phyloP scores from a whole-genome alignment of 1,139 yeast species.

The Geotrichum fermentans region DNA sequence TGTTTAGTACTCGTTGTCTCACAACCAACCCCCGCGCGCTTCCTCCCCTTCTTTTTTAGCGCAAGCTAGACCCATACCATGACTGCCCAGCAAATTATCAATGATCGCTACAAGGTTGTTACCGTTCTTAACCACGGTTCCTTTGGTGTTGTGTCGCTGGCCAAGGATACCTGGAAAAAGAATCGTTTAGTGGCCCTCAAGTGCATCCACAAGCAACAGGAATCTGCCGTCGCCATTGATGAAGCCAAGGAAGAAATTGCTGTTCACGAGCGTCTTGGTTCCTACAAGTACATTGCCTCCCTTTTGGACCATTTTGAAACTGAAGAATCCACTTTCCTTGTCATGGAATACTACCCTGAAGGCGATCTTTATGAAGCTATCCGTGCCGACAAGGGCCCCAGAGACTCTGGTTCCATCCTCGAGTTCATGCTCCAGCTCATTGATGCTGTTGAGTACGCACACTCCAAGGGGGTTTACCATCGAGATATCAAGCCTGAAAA shows the following conservation, averaged over 20 bases:
- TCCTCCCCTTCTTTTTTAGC: slow-evolving; percentile 1
- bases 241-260: slow-evolving; percentile 79
- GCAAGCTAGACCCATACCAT: slow-evolving; percentile 7
- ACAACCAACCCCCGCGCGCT: background rate
- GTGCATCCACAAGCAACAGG: slow-evolving; percentile 48
- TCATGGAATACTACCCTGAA: slow-evolving; percentile 81
- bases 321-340: slow-evolving; percentile 46
- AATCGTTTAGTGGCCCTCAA: slow-evolving; percentile 73
- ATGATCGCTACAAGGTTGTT: slow-evolving; percentile 61
- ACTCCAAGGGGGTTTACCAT: slow-evolving; percentile 67
- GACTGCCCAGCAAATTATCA: slow-evolving; percentile 32
- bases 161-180: slow-evolving; percentile 55
- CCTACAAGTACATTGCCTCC: slow-evolving; percentile 53
- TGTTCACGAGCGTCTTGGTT: slow-evolving; percentile 64
- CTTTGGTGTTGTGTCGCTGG: slow-evolving; percentile 85
- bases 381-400: slow-evolving; percentile 59
- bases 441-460: slow-evolving; percentile 74
- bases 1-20: background rate
- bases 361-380: slow-evolving; percentile 95
- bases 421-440: slow-evolving; percentile 73
- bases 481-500: slow-evolving; percentile 90
- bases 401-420: slow-evolving; percentile 53
- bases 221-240: slow-evolving; percentile 20
- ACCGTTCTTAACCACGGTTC: slow-evolving; percentile 88
- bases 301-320: slow-evolving; percentile 75